Evolutionary conservation across 1,284 basidiomycete species (phyloP), one percentile per base, ranked within the genome.

Genomic region (Pyrrhoderma lamaoense): DNA sequence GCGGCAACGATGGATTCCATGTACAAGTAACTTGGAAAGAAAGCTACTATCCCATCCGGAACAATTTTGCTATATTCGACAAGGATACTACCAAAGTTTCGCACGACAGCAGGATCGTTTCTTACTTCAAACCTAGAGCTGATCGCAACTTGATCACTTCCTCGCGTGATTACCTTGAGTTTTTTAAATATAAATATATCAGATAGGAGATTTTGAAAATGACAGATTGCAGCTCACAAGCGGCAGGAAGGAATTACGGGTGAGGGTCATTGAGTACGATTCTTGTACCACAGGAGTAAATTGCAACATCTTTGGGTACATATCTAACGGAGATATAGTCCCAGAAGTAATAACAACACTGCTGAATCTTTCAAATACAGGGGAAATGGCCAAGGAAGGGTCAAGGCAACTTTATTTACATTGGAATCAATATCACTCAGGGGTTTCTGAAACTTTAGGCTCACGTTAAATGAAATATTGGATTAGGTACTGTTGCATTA

Each of bases 1-100:
- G 96, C 96, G 2, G 93, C 93, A 18, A 99, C 96, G 58, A 99
- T 99, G 34, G 91, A 94, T 70, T 99, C 96, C 96, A 99, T 99
- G 70, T 99, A 99, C 22, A 99, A 80, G 70, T 99, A 99, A 65
- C 90, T 94, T 14, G 96, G 96, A 70, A 99, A 99, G 78, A 99
- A 99, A 7, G 94, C 95, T 31, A 98, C 96, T 56, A 99, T 90
- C n/a, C 96, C 96, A 67, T 99, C 96, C 4, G 96, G 96, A 0
- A 99, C 93, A 50, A 92, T 93, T 66, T 94, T 95, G 67, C 91
- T 91, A 71, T 97, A 97, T 68, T 99, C 96, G 61, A 98, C 86
- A 35, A 99, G 79, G 67, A 99, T 97, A 64, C 89, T 96, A 35
- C 96, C 96, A 65, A 98, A 99, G 68, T 99, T 99, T 55, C 96